Conservation (phyloP, 495 filamentous ascomycete species). For the Extremus antarcticus region DNA sequence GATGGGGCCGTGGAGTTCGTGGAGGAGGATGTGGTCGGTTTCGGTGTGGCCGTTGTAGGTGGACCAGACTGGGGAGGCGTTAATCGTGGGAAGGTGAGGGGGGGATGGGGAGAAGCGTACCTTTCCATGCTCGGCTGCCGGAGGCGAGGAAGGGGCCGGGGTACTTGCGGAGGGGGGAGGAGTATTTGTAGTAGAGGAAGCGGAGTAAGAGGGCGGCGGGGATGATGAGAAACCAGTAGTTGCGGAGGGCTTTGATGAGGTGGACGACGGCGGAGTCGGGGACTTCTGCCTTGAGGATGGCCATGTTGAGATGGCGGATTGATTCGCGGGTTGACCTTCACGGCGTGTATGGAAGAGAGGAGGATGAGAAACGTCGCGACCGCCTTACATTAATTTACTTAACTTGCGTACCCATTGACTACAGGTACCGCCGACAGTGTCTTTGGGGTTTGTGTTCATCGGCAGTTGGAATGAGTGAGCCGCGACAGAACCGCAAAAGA, state of each 20-base stretch:
- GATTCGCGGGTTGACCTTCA: not conserved
- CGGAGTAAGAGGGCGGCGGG: constrained; percentile 10
- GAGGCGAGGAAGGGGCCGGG: constrained; percentile 18
- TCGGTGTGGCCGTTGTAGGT: constrained; percentile 18
- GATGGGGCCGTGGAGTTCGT: constrained; percentile 34
- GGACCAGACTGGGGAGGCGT: constrained; percentile 5
- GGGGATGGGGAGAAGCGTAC: not conserved
- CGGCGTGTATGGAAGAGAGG: not conserved
- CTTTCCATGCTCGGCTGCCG: constrained; percentile 20
- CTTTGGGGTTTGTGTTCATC: not conserved
- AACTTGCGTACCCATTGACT: not conserved
- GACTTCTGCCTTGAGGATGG: not conserved
- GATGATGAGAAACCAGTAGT: constrained; percentile 9
- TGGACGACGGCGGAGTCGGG: constrained; percentile 3
- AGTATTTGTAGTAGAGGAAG: constrained; percentile 16
- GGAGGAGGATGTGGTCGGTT: constrained; percentile 18
- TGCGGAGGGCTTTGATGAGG: constrained; percentile 5
- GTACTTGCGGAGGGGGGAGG: constrained; percentile 13
- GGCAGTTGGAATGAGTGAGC: too few species aligned
- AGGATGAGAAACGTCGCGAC: not conserved
- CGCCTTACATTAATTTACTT: not conserved
- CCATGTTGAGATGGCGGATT: constrained; percentile 19
- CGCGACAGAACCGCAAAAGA: not conserved
- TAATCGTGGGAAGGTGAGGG: not conserved
- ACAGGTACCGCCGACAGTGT: too few species aligned